Conservation (phyloP, 108 stramenopile species). For the Fragilaria crotonensis region DNA sequence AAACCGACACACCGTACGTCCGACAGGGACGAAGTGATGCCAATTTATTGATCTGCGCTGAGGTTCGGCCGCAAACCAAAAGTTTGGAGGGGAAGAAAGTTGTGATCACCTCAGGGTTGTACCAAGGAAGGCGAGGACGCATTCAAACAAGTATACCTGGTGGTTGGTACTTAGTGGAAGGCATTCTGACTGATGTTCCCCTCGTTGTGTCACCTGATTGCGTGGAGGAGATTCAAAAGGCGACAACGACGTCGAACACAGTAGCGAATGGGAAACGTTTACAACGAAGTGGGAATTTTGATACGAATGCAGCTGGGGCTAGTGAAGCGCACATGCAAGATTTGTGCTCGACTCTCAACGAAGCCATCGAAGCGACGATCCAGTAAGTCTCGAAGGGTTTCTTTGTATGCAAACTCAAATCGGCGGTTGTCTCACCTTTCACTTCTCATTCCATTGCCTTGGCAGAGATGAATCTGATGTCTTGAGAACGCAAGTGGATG, state of each 20-base stretch:
- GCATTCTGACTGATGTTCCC: background rate
- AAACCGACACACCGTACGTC: no score
- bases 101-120: background rate
- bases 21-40: no score
- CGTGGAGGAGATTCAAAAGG: background rate
- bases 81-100: background rate
- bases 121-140: background rate
- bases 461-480: background rate
- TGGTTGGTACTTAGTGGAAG: background rate
- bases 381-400: background rate
- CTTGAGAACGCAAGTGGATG: background rate
- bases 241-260: background rate
- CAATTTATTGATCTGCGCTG: background rate
- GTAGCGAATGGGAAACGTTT: background rate
- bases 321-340: background rate
- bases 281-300: background rate
- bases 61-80: background rate
- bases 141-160: background rate
- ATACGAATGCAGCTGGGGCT: background rate
- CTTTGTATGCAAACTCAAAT: background rate
- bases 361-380: no score
- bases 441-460: background rate
- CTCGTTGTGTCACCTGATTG: background rate
- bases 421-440: background rate
- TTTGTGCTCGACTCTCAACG: background rate